Conservation (phyloP, 371 early-diverging fungal genomes). For the Capillidium rhysosporum region DNA sequence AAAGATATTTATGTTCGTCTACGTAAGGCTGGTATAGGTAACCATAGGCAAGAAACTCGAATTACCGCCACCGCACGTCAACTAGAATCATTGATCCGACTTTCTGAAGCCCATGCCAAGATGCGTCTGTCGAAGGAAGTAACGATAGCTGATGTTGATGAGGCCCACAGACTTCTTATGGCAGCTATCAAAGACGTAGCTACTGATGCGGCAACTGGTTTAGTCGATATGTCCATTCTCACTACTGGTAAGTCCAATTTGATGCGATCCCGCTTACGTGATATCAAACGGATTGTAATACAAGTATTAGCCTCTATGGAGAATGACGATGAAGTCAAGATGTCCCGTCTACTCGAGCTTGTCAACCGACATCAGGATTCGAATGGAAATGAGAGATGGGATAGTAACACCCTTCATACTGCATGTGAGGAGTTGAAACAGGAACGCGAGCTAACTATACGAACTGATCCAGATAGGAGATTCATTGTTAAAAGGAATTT, state of each 20-base stretch:
- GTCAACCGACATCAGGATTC: no score
- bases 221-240: constrained; percentile 93
- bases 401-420: no score
- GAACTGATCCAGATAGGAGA: no score
- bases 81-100: constrained; percentile 96
- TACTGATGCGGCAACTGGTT: constrained; percentile 95
- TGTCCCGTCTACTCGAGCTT: no score
- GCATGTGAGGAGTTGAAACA: no score
- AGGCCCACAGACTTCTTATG: constrained; percentile 72
- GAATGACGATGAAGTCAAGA: not conserved
- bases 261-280: not conserved
- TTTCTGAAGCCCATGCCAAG: constrained; percentile 96
- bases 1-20: constrained; percentile 75
- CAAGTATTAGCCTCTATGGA: not conserved
- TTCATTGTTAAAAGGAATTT: no score
- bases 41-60: constrained; percentile 36
- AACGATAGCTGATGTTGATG: constrained; percentile 56
- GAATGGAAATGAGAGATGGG: no score
- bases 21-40: constrained; percentile 55
- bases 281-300: not conserved
- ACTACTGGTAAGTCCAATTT: constrained; percentile 56
- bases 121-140: constrained; percentile 66
- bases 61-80: constrained; percentile 98
- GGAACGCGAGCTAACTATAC: no score
- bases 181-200: constrained; percentile 91